These are phyloP conservation scores for Chrysoporthe puriensis DNA, from an alignment of 2,329 filamentous ascomycete species.

Conservation along the genomic window DNA sequence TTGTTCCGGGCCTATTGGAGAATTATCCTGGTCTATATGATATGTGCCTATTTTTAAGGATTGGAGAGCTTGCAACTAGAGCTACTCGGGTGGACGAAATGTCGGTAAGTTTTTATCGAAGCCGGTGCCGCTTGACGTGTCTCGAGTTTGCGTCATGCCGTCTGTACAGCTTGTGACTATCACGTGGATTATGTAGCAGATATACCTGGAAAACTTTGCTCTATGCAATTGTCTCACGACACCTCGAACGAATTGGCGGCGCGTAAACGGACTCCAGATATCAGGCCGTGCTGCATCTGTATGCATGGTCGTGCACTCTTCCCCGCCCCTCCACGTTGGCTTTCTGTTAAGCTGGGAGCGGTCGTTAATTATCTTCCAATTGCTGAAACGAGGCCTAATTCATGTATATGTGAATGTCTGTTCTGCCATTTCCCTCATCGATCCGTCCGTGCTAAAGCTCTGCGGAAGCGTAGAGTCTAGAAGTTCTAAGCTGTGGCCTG, in stretches of 20 bases:
- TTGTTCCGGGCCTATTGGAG: neutral
- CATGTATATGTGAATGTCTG: too few relatives aligned
- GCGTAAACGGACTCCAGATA: neutral
- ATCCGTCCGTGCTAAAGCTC: too few relatives aligned
- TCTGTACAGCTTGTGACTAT: neutral
- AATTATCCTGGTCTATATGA: neutral
- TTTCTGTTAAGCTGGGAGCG: too few relatives aligned
- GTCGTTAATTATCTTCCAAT: too few relatives aligned
- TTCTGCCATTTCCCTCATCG: too few relatives aligned
- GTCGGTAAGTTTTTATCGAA: too few relatives aligned
- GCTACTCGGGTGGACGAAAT: neutral
- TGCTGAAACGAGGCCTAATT: too few relatives aligned
- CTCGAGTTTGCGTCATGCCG: neutral
- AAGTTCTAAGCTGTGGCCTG: too few relatives aligned
- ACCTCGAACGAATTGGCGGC: neutral
- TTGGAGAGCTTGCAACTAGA: neutral
- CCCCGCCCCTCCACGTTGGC: too few relatives aligned
- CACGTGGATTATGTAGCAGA: neutral
- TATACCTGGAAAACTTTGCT: neutral
- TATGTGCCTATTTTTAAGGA: neutral
- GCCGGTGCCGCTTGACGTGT: too few relatives aligned
- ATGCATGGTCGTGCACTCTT: neutral
- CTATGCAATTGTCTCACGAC: neutral
- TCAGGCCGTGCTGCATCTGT: neutral
- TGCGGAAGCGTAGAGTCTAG: too few relatives aligned